Percentiles rank a stretch among this genome's conserved stretches.
Conservation (phyloP, 1,139 yeast species). For the Candida neerlandica region DNA sequence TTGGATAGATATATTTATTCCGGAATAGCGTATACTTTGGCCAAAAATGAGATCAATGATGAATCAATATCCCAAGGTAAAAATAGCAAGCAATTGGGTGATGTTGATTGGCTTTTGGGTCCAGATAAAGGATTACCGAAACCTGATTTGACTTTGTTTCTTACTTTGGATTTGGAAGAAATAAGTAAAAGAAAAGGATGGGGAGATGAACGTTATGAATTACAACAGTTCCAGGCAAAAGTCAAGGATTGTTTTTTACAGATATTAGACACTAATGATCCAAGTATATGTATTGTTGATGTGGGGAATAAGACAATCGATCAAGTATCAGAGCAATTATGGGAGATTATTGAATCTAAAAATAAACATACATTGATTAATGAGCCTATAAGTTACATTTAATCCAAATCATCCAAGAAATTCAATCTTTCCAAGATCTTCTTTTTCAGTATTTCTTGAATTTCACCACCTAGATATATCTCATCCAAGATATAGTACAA, state of each 20-base stretch:
- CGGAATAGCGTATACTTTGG: conserved; percentile 89
- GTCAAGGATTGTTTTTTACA: conserved; percentile 64
- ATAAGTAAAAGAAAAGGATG: conserved; percentile 67
- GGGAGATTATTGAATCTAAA: conserved; percentile 25
- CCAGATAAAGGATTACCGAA: conserved; percentile 86
- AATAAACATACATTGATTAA: conserved; percentile 18
- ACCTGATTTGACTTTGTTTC: conserved; percentile 83
- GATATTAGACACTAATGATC: conserved; percentile 39
- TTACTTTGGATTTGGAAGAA: conserved; percentile 61
- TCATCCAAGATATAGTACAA: conserved; percentile 74
- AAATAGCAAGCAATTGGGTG: conserved; percentile 46
- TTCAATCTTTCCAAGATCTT: conserved; percentile 56
- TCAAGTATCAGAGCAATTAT: conserved; percentile 46
- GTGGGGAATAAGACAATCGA: conserved; percentile 65
- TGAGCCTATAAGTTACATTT: conserved; percentile 16
- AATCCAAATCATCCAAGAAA: conserved; percentile 37
- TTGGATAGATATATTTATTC: conserved; percentile 90
- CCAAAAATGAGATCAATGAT: conserved; percentile 48
- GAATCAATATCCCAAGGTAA: conserved; percentile 11
- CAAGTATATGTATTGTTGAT: conserved; percentile 47
- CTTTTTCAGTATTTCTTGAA: conserved; percentile 70
- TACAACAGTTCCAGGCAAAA: conserved; percentile 63
- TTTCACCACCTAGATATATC: conserved; percentile 75
- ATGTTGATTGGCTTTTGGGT: conserved; percentile 70
- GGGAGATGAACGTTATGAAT: conserved; percentile 92